phyloP scores from a whole-genome alignment of 225 moss, liverwort and hornwort species.

The Antitrichia curtipendula region DNA sequence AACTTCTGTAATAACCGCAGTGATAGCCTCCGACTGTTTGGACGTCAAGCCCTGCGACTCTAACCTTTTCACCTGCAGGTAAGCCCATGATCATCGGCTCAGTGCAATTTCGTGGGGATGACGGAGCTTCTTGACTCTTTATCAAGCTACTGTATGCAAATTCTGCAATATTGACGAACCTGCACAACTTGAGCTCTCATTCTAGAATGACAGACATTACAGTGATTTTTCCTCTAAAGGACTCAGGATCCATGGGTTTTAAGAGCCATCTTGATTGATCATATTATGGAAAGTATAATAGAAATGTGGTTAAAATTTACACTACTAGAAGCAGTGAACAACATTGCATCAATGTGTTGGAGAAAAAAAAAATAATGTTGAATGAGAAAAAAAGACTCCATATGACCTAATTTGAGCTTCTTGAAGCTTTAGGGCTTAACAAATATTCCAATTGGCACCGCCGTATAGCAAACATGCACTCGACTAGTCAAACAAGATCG shows the following conservation, averaged over 20 bases:
- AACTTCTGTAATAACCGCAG: conserved; percentile 53
- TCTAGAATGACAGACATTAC: neutral
- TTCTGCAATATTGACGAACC: neutral
- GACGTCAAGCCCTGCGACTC: conserved; percentile 46
- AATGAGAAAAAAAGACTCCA: neutral
- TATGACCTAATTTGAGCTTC: neutral
- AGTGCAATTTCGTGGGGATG: neutral
- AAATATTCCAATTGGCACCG: neutral
- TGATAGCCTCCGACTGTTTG: conserved; percentile 48
- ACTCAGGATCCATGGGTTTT: neutral
- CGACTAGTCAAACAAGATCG: neutral
- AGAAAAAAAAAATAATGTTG: neutral
- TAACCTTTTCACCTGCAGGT: conserved; percentile 31
- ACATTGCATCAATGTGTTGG: neutral
- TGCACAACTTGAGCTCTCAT: neutral
- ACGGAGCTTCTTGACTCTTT: neutral
- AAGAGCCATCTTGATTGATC: neutral
- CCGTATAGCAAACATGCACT: neutral
- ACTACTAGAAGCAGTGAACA: neutral
- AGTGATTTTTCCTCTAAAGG: too few species aligned
- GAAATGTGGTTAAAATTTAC: neutral
- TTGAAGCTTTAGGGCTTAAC: neutral
- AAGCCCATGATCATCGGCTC: neutral
- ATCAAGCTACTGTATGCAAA: neutral
- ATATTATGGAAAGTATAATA: neutral